phyloP scores from a whole-genome alignment of 345 rosid genomes.

The Eucalyptus guilfoylei region DNA sequence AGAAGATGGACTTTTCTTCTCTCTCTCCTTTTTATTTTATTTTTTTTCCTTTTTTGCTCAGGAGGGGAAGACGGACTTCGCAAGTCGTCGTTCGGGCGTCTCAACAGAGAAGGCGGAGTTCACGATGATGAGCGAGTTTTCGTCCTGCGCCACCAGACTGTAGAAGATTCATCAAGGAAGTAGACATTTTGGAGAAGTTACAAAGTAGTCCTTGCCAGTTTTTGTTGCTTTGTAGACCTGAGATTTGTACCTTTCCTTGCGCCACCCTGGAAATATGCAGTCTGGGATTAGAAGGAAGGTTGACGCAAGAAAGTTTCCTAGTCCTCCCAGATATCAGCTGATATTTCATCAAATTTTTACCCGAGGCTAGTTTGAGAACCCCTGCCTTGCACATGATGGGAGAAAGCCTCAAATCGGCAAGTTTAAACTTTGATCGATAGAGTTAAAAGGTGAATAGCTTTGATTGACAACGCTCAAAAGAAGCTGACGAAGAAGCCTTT shows the following conservation, averaged over 20 bases:
- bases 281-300: neutral
- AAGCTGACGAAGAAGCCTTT: no score
- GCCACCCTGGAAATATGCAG: neutral
- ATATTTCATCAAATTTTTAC: neutral
- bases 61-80: neutral
- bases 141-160: neutral
- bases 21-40: no score
- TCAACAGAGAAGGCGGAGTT: neutral
- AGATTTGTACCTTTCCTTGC: neutral
- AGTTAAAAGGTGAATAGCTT: no score
- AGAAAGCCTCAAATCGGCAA: no score
- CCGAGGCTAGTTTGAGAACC: no score
- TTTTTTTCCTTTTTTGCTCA: fast-evolving
- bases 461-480: no score
- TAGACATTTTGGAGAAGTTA: neutral
- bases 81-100: neutral
- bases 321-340: neutral
- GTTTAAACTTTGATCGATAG: no score
- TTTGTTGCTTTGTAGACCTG: no score
- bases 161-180: neutral
- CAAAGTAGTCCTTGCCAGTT: neutral
- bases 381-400: no score
- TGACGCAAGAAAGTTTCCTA: neutral
- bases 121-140: neutral
- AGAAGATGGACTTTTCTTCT: neutral